Evolutionary conservation across 2,329 filamentous ascomycete genomes (phyloP).

Genomic region (Claviceps sorghi): DNA sequence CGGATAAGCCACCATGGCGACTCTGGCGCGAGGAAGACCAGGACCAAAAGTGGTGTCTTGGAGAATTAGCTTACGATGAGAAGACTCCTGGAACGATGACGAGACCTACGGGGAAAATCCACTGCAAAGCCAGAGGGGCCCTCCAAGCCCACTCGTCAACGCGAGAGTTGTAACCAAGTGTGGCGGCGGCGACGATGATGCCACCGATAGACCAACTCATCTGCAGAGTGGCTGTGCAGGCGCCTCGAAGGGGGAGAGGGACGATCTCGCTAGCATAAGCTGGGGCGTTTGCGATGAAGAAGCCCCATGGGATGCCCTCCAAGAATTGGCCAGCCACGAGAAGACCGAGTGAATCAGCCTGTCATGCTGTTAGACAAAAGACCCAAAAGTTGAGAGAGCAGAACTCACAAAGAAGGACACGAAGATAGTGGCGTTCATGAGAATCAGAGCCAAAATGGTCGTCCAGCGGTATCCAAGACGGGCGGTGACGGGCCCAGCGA

Average conservation of each 20-base stretch:
- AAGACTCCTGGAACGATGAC: neutral
- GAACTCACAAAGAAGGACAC: slow-evolving; percentile 38
- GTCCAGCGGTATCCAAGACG: slow-evolving; percentile 23
- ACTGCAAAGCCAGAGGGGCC: slow-evolving; percentile 40
- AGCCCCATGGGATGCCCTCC: slow-evolving; percentile 46
- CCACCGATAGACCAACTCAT: slow-evolving; percentile 50
- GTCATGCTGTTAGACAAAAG: neutral
- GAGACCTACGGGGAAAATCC: slow-evolving; percentile 33
- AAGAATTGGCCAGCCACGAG: slow-evolving; percentile 39
- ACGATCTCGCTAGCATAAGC: slow-evolving; percentile 48
- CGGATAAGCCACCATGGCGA: slow-evolving; percentile 41
- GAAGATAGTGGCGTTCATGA: slow-evolving; percentile 25
- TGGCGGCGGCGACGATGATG: slow-evolving; percentile 43
- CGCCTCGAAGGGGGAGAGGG: slow-evolving; percentile 39
- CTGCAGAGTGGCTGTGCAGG: slow-evolving; percentile 44
- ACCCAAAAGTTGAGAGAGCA: neutral
- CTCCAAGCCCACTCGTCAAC: slow-evolving; percentile 15
- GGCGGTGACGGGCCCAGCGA: slow-evolving; percentile 24
- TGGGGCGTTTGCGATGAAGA: slow-evolving; percentile 48
- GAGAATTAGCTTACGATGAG: neutral
- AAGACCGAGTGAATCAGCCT: slow-evolving; percentile 21
- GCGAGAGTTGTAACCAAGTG: slow-evolving; percentile 33
- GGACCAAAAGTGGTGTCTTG: slow-evolving; percentile 34
- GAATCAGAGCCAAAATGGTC: slow-evolving; percentile 21
- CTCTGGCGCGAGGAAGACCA: slow-evolving; percentile 35